phyloP scores from a whole-genome alignment of 805 yeast species.

The Jamesozyma lodderae region DNA sequence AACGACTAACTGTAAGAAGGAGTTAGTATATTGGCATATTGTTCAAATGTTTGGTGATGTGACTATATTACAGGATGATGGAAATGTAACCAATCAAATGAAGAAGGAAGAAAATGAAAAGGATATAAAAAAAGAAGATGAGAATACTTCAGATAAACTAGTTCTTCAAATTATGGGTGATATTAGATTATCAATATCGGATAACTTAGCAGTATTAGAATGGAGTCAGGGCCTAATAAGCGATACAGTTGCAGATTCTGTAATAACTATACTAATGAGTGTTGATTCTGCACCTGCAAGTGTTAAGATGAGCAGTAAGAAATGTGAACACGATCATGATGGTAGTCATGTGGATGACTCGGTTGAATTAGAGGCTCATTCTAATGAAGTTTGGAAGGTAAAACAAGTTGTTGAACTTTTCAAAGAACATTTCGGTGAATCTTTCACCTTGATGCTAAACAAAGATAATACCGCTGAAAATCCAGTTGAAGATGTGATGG shows the following conservation, averaged over 20 bases:
- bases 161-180: conserved; percentile 56
- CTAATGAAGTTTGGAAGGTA: conserved; percentile 31
- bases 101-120: conserved; percentile 34
- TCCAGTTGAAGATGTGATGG: conserved; percentile 32
- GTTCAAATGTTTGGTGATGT: conserved; percentile 92
- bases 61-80: conserved; percentile 51
- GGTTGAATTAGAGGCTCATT: conserved; percentile 11
- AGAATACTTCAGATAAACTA: conserved; percentile 30
- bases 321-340: conserved; percentile 38
- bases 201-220: conserved; percentile 55
- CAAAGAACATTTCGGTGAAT: conserved; percentile 81
- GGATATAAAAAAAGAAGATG: conserved; percentile 9
- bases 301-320: conserved; percentile 69
- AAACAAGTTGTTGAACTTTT: conserved; percentile 54
- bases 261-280: conserved; percentile 79
- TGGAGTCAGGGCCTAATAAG: conserved; percentile 88
- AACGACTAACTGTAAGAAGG: conserved; percentile 70
- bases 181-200: conserved; percentile 41
- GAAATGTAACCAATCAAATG: conserved; percentile 21
- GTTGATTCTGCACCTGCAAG: conserved; percentile 95
- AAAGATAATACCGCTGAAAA: conserved; percentile 10
- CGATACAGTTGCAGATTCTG: conserved; percentile 91
- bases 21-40: conserved; percentile 79
- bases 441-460: conserved; percentile 34
- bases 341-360: conserved; percentile 4